These are phyloP conservation scores for Cenchrus fungigraminus DNA, from an alignment of 176 grass and related monocot species.

Conservation along the genomic window DNA sequence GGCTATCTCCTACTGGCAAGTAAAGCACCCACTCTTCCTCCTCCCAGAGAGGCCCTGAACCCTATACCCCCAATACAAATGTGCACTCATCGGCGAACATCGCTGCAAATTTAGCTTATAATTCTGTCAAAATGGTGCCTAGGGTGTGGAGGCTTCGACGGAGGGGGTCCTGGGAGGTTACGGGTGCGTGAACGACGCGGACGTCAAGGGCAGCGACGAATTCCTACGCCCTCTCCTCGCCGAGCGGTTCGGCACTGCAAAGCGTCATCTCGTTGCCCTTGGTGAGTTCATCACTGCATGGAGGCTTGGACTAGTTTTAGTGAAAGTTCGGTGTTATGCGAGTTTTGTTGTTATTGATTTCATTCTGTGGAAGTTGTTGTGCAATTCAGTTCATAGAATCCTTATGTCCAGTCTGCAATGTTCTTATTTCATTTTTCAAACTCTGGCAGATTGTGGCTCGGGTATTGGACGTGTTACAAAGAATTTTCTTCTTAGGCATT, in stretches of 20 bases:
- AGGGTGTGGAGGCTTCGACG: slow-evolving; percentile 91
- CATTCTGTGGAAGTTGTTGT: neutral
- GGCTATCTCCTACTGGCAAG: slow-evolving; percentile 97
- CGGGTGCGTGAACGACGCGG: slow-evolving; percentile 80
- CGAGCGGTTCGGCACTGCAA: slow-evolving; percentile 59
- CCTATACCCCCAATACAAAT: slow-evolving; percentile 35
- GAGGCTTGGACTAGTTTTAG: neutral
- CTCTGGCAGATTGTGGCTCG: slow-evolving; percentile 86
- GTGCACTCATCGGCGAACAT: neutral
- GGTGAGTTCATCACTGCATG: slow-evolving; percentile 43
- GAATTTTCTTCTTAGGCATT: slow-evolving; percentile 85
- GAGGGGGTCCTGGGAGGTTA: slow-evolving; percentile 96
- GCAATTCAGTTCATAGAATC: neutral
- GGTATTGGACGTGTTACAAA: slow-evolving; percentile 94
- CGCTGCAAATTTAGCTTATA: slow-evolving; percentile 16
- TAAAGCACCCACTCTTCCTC: slow-evolving; percentile 47
- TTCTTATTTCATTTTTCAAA: slow-evolving; percentile 2
- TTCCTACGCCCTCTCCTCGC: slow-evolving; percentile 79
- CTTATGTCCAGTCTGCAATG: neutral
- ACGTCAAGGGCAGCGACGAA: slow-evolving; percentile 89
- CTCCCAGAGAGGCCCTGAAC: neutral
- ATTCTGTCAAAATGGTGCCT: slow-evolving; percentile 33
- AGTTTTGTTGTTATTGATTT: neutral
- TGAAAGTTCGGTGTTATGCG: neutral
- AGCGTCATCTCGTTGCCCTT: slow-evolving; percentile 73